These are phyloP conservation scores for Sphaceloma murrayae DNA, from an alignment of 2,329 filamentous ascomycete species.

Conservation along the genomic window DNA sequence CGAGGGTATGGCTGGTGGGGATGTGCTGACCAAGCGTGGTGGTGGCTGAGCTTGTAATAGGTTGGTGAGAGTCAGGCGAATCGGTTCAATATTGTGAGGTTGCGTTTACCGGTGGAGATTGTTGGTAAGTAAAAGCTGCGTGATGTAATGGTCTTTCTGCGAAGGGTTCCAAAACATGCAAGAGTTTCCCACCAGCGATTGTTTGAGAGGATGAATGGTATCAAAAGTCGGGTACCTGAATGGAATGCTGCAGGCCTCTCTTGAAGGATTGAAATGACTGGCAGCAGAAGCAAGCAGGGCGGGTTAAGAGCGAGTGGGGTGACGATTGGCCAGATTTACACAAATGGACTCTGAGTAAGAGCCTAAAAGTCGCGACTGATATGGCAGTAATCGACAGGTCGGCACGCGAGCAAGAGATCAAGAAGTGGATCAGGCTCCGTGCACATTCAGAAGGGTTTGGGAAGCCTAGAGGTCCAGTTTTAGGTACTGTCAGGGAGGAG, in stretches of 20 bases:
- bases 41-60: not conserved
- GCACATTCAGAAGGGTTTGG: not conserved
- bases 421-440: constrained; percentile 8
- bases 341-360: constrained; percentile 1
- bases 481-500: constrained; percentile 1
- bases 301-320: not conserved
- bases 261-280: not conserved
- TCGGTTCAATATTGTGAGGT: constrained; percentile 33
- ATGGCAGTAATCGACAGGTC: not conserved
- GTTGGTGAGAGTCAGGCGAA: not conserved
- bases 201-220: too few species aligned
- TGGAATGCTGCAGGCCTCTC: too few species aligned
- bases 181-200: too few species aligned
- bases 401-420: constrained; percentile 6
- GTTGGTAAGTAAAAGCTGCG: too few species aligned
- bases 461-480: constrained; percentile 12
- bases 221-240: not conserved
- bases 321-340: constrained; percentile 14
- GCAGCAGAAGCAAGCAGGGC: not conserved
- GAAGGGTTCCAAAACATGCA: too few species aligned
- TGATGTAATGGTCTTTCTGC: too few species aligned
- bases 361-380: constrained; percentile 1
- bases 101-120: constrained; percentile 36
- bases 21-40: not conserved
- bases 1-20: not conserved